Evolutionary conservation across 306 rosid genomes (phyloP), one percentile per base, ranked within the genome.

Genomic region (Cucurbita argyrosperma): DNA sequence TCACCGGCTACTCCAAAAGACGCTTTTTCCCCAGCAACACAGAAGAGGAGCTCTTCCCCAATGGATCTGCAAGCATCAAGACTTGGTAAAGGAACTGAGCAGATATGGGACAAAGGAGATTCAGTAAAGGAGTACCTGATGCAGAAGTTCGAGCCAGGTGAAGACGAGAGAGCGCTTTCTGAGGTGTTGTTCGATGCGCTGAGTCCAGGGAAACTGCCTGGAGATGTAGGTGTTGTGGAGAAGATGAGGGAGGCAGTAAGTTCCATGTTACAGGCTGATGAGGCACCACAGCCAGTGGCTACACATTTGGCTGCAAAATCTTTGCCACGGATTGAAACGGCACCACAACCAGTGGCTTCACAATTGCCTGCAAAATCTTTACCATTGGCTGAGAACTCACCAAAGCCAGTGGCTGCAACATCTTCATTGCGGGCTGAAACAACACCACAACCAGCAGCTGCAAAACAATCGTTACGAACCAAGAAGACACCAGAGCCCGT

Each of bases 121-220:
- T 87, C 90, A 0, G 79, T 93, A 76, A 90, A 85, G 76, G 94
- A 90, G 79, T 93, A 90, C 72, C 78, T 90, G 82, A 73, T 85
- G 84, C 85, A 82, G 50, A 90, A 90, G 76, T 77, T 90, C 76
- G 96, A 90, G 80, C 97, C 98, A 1, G 98, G 96, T 13, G 98
- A 93, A 69, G 97, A 92, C 78, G 98, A 92, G 77, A 90, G 69
- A 74, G 98, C 96, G 13, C 85, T 88, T 42, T 92, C 98, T 43
- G 82, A 72, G 74, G 96, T 88, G 56, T 88, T 92, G 76, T 90
- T 96, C 16, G 96, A 88, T 58, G 90, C 82, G 72, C 82, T 88
- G 77, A 87, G 94, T 81, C 94, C 96, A 1, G 78, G 76, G 74
- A 85, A 62, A 81, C 61, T 63, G 75, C 87, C 88, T 1, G 80